phyloP scores from a whole-genome alignment of 1,284 basidiomycete genomes.

The Moniliophthora roreri region DNA sequence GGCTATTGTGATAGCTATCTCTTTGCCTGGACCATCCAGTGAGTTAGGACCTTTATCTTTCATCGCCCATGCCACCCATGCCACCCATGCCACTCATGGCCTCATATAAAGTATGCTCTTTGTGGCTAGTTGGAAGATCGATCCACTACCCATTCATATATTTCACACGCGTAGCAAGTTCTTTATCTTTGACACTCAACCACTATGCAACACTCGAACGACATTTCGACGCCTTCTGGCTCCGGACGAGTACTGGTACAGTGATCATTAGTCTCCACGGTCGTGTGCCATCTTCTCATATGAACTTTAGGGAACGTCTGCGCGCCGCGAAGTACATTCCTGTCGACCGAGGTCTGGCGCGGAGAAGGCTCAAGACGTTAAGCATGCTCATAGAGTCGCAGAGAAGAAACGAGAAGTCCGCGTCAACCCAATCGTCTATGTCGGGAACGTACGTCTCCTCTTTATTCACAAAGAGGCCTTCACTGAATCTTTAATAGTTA shows the following conservation, averaged over 20 bases:
- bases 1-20: no score
- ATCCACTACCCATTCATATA: no score
- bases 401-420: neutral
- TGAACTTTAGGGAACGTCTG: neutral
- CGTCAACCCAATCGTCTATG: slow-evolving; percentile 40
- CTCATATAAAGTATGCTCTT: no score
- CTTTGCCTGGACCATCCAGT: no score
- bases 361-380: neutral
- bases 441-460: slow-evolving; percentile 55
- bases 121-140: no score
- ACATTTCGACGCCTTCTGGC: no score
- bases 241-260: no score
- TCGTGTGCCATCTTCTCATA: neutral
- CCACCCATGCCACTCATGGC: neutral
- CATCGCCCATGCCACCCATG: neutral
- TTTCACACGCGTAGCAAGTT: no score
- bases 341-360: neutral
- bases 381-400: neutral
- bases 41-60: neutral
- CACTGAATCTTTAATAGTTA: slow-evolving; percentile 22
- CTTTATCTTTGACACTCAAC: no score
- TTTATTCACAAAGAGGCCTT: neutral
- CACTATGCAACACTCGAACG: no score
- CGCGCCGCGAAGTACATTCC: neutral
- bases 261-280: no score